These are phyloP conservation scores for Sequoia sempervirens DNA, from an alignment of 75 land plant genomes.

Conservation along the genomic window DNA sequence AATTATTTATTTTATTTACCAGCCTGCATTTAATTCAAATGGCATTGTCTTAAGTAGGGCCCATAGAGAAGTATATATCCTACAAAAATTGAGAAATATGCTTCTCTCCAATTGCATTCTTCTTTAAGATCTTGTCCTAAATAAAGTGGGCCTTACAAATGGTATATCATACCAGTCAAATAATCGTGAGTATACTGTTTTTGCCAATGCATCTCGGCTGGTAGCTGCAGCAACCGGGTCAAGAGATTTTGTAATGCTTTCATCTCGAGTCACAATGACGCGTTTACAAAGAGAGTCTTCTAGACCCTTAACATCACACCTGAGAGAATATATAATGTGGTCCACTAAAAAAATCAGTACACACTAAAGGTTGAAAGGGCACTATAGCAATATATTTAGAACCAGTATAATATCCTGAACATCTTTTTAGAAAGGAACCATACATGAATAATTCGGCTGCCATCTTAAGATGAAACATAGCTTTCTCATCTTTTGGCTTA, in stretches of 20 bases:
- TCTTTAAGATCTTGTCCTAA: not conserved
- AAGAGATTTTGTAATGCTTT: constrained; percentile 74
- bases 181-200: constrained; percentile 78
- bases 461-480: constrained; percentile 72
- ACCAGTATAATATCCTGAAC: not conserved
- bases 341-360: not conserved
- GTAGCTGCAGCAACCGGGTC: constrained; percentile 72
- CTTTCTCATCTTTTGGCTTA: constrained; percentile 71
- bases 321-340: constrained; percentile 13
- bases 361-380: not conserved
- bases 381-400: not conserved
- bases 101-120: not conserved
- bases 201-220: constrained; percentile 91
- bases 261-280: constrained; percentile 92
- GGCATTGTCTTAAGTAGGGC: too few relatives aligned
- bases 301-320: constrained; percentile 84
- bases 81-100: not conserved
- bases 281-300: constrained; percentile 88
- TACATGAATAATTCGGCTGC: constrained; percentile 90
- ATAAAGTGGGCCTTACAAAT: not conserved
- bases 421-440: not conserved
- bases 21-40: constrained; percentile 49
- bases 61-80: not conserved
- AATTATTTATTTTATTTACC: constrained; percentile 83
- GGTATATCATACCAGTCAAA: constrained; percentile 78